Conservation (phyloP, 371 early-diverging fungal genomes). For the Agmasoma carcini region DNA sequence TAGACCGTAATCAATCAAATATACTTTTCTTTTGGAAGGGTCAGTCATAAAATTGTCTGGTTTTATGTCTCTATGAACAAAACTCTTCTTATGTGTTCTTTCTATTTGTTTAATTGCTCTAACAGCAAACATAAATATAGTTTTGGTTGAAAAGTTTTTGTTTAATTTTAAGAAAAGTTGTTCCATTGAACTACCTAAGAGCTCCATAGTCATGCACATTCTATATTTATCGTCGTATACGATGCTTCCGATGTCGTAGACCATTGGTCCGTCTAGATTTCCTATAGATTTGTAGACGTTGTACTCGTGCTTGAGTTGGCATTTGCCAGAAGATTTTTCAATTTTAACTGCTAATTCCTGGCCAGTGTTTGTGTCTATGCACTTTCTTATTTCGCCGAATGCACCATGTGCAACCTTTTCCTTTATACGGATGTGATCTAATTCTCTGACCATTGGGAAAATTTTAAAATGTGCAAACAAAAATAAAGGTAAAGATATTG, state of each 20-base stretch:
- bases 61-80: constrained; percentile 95
- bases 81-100: constrained; percentile 80
- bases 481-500: no score
- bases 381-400: constrained; percentile 94
- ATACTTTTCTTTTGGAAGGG: constrained; percentile 77
- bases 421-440: constrained; percentile 69
- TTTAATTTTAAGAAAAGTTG: constrained; percentile 92
- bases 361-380: constrained; percentile 53
- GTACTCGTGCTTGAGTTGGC: constrained; percentile 57
- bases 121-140: constrained; percentile 84
- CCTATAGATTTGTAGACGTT: constrained; percentile 54
- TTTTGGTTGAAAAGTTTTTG: constrained; percentile 87
- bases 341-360: constrained; percentile 58
- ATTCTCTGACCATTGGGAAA: constrained; percentile 15
- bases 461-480: background rate
- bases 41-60: constrained; percentile 98
- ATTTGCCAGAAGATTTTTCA: constrained; percentile 54
- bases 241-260: constrained; percentile 55
- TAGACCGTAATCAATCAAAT: constrained; percentile 94
- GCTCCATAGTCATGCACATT: constrained; percentile 71
- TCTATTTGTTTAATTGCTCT: constrained; percentile 91
- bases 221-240: constrained; percentile 41
- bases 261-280: constrained; percentile 44
- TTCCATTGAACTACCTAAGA: constrained; percentile 89
- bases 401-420: constrained; percentile 91